phyloP scores from a whole-genome alignment of 1,284 basidiomycete genomes.

The Gymnopus androsaceus region DNA sequence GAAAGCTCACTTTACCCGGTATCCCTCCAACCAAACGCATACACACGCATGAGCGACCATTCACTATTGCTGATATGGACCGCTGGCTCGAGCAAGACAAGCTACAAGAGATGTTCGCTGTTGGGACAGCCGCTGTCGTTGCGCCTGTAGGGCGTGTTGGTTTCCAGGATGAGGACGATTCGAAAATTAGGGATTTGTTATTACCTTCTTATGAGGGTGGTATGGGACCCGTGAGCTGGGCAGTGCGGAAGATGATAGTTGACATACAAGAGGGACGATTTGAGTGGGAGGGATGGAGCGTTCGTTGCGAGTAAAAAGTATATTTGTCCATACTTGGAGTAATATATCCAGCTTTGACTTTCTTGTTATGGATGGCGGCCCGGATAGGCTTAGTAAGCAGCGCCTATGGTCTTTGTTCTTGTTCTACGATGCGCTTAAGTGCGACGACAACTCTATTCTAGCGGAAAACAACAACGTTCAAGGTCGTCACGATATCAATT shows the following conservation, averaged over 20 bases:
- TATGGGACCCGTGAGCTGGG: constrained; percentile 57
- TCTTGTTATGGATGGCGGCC: too few species aligned
- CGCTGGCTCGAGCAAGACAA: constrained; percentile 49
- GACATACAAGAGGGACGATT: constrained; percentile 67
- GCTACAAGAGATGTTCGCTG: constrained; percentile 74
- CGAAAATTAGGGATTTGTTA: constrained; percentile 39
- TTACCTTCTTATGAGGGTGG: constrained; percentile 47
- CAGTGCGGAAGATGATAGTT: constrained; percentile 54
- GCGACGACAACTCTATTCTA: too few species aligned
- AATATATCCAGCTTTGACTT: too few species aligned
- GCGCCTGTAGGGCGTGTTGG: constrained; percentile 60
- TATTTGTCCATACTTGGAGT: too few species aligned
- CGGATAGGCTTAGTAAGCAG: too few species aligned
- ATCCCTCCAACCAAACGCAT: constrained; percentile 44
- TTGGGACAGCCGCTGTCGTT: constrained; percentile 73
- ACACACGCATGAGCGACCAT: constrained; percentile 55
- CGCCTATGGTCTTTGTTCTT: too few species aligned
- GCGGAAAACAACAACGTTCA: too few species aligned
- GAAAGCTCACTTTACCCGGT: constrained; percentile 37
- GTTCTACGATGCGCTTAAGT: too few species aligned
- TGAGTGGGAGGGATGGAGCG: constrained; percentile 56
- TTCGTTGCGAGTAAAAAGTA: constrained; percentile 23
- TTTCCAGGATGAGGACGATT: constrained; percentile 24
- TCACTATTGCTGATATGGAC: constrained; percentile 67
- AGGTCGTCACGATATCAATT: too few species aligned